A percentile compares a stretch with the other conserved stretches of the same genome.
These are phyloP conservation scores for Cercophora scortea DNA, from an alignment of 495 filamentous ascomycete genomes.

Conservation along the genomic window DNA sequence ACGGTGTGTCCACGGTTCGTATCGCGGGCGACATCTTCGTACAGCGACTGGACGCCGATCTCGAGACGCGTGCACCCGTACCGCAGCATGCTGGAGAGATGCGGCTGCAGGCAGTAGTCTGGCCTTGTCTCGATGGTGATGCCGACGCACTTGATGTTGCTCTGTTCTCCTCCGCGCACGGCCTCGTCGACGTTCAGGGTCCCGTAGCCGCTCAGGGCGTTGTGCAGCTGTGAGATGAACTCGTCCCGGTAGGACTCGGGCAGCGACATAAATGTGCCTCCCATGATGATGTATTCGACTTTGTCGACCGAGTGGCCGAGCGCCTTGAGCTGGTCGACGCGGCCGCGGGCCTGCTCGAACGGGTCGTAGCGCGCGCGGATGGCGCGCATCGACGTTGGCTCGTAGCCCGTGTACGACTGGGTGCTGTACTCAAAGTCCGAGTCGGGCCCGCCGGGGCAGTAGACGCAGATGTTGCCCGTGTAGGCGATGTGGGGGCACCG, in stretches of 20 bases:
- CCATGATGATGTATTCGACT: conserved; percentile 99
- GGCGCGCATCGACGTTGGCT: conserved; percentile 96
- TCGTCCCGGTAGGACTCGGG: conserved; percentile 79
- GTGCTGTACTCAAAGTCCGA: conserved; percentile 99
- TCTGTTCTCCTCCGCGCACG: conserved; percentile 85
- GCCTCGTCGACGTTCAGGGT: conserved; percentile 91
- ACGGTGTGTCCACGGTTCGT: conserved; percentile 97
- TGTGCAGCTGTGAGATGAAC: conserved; percentile 93
- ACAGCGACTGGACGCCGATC: conserved; percentile 91
- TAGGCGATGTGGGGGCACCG: conserved; percentile 95
- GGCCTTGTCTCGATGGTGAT: conserved; percentile 97
- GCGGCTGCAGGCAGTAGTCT: conserved; percentile 89
- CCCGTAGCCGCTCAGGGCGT: conserved; percentile 89
- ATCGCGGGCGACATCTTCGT: conserved; percentile 96
- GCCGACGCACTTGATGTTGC: conserved; percentile 90
- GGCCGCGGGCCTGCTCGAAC: conserved; percentile 91
- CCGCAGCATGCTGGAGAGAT: conserved; percentile 87
- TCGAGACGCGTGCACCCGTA: conserved; percentile 95
- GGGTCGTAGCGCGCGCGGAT: conserved; percentile 97
- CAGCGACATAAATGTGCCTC: conserved; percentile 97
- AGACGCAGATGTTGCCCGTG: conserved; percentile 98
- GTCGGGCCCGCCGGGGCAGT: conserved; percentile 94
- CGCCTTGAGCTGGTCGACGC: conserved; percentile 92
- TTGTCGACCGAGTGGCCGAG: conserved; percentile 97
- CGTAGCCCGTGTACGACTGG: conserved; percentile 96